Evolutionary conservation across 148 eudicot genomes (phyloP).

Genomic region (Pharnaceum exiguum): DNA sequence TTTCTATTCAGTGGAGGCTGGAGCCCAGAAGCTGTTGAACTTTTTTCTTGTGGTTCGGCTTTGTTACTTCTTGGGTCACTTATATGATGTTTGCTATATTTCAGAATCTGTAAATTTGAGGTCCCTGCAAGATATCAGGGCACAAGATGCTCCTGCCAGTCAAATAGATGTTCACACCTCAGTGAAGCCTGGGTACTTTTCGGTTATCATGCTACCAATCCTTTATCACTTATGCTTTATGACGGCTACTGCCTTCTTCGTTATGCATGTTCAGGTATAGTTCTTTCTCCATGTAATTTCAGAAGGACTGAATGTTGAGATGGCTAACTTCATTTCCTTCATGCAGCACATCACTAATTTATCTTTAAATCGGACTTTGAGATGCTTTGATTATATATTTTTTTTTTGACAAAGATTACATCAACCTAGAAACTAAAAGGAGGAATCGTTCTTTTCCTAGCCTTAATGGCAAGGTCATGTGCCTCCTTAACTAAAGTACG

Average conservation of each 20-base stretch:
- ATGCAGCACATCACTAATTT: too few relatives aligned
- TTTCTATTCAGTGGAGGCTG: too few relatives aligned
- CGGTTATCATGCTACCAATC: conserved; percentile 55
- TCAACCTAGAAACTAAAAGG: too few relatives aligned
- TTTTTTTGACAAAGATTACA: too few relatives aligned
- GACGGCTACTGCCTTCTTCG: conserved; percentile 74
- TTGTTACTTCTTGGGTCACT: not conserved
- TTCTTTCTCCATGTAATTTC: not conserved
- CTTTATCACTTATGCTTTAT: conserved; percentile 80
- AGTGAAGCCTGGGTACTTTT: conserved; percentile 26
- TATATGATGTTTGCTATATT: conserved; percentile 1
- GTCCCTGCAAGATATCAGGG: conserved; percentile 33
- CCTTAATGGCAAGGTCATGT: too few relatives aligned
- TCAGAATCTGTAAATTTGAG: conserved; percentile 42
- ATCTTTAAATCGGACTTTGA: too few relatives aligned
- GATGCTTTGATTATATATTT: too few relatives aligned
- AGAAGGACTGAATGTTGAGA: not conserved
- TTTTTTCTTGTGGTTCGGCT: not conserved
- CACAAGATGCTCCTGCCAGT: conserved; percentile 12
- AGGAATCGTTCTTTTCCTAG: too few relatives aligned
- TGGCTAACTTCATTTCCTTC: too few relatives aligned
- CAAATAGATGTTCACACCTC: conserved; percentile 23
- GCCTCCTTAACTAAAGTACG: too few relatives aligned
- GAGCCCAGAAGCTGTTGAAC: too few relatives aligned
- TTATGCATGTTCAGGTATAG: conserved; percentile 92